Evolutionary conservation across 2,329 filamentous ascomycete genomes (phyloP).

Genomic region (Hypoxylon sp.): DNA sequence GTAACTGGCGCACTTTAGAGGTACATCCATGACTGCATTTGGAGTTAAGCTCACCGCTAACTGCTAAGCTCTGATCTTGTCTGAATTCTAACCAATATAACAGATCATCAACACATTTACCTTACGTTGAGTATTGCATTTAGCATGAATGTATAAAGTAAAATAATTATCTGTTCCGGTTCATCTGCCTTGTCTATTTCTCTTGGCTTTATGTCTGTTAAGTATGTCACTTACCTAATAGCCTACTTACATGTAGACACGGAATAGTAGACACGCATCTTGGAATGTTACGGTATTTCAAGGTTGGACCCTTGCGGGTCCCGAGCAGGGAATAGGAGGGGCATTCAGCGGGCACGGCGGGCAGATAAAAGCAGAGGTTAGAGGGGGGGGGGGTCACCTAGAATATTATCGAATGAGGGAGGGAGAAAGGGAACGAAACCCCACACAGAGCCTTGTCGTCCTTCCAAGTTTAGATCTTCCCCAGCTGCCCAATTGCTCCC

Average conservation of each 20-base stretch:
- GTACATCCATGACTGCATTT: not conserved
- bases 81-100: not conserved
- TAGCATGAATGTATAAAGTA: not conserved
- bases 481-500: conserved; percentile 38
- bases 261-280: conserved; percentile 1
- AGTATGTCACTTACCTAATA: not conserved
- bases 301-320: conserved; percentile 32
- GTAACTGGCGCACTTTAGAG: not conserved
- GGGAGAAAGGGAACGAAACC: too few species aligned
- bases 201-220: not conserved
- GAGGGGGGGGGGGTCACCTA: too few species aligned
- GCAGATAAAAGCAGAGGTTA: not conserved
- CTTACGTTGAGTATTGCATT: not conserved
- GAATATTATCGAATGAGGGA: conserved; percentile 28
- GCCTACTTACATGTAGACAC: not conserved
- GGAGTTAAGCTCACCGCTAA: not conserved
- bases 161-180: not conserved
- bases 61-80: not conserved
- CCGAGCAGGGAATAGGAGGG: conserved; percentile 9
- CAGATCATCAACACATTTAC: not conserved
- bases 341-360: conserved; percentile 10
- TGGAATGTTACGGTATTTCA: not conserved
- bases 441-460: conserved; percentile 26
- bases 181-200: not conserved
- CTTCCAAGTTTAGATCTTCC: conserved; percentile 41